Conservation (phyloP, 495 filamentous ascomycete genomes). For the Viridothelium virens region DNA sequence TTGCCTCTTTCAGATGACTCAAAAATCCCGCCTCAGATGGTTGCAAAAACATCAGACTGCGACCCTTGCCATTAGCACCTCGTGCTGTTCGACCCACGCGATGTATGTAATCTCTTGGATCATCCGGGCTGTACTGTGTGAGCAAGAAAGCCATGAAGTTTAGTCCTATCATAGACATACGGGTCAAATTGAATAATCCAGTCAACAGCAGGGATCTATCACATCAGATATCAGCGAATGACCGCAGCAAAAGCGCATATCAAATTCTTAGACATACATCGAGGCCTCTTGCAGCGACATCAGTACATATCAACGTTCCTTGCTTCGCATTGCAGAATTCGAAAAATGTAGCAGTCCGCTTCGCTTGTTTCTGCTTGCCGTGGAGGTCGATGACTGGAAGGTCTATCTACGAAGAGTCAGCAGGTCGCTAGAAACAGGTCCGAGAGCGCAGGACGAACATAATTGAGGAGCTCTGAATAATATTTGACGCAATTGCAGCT, state of each 20-base stretch:
- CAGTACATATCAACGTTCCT: constrained; percentile 89
- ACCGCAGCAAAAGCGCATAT: constrained; percentile 13
- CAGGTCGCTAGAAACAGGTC: not conserved
- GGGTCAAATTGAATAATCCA: constrained; percentile 97
- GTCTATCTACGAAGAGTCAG: constrained; percentile 52
- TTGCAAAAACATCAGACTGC: constrained; percentile 82
- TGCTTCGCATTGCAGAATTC: constrained; percentile 92
- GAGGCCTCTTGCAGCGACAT: constrained; percentile 87
- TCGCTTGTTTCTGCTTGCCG: constrained; percentile 96
- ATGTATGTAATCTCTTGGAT: constrained; percentile 90
- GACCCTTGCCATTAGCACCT: constrained; percentile 74
- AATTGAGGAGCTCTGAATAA: constrained; percentile 87
- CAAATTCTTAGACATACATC: constrained; percentile 42
- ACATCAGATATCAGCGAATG: constrained; percentile 9
- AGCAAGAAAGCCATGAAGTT: not conserved
- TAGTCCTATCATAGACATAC: constrained; percentile 49
- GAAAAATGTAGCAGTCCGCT: constrained; percentile 95
- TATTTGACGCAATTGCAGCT: constrained; percentile 93
- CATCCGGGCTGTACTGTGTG: constrained; percentile 50
- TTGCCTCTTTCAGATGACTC: constrained; percentile 80
- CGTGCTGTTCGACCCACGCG: constrained; percentile 92
- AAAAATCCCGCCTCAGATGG: constrained; percentile 89
- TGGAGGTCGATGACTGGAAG: constrained; percentile 80
- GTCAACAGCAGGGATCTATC: constrained; percentile 80
- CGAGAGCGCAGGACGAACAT: constrained; percentile 30